Base-by-base conservation (phyloP, 2,329 filamentous ascomycete genomes). In the Clathrospora elynae region DNA sequence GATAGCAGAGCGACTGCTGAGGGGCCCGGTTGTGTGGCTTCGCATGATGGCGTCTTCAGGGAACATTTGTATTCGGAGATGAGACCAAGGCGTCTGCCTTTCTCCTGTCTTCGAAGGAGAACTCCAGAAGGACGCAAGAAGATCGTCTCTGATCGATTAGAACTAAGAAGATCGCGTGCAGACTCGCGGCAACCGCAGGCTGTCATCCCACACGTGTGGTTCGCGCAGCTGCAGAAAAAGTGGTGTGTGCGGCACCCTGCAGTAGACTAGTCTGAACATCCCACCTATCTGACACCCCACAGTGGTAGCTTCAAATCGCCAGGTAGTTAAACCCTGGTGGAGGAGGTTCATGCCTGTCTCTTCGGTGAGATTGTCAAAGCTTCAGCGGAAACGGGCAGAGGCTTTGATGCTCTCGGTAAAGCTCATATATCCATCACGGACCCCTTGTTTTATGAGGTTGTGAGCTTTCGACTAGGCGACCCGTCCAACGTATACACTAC, bases 231-330 rank as follows among this genome's bases (percentile, higher is more conserved):
- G 35, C 44, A 48, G 36, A 23, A 44, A 33, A 24, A 25, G 28
- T n/a, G n/a, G n/a, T 30, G 53, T 49, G 38, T 49, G 30, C 30
- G 37, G 42, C 23, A 40, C 58, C 57, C 51, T 62, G 51, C 55
- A 42, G 43, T 39, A 17, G 22, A 39, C 47, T 49, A 47, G 50
- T 46, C 36, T 44, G 46, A 39, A 35, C 43, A 25, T 39, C 51
- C 34, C 49, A 50, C 50, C 41, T 64, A 61, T 62, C 58, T 59
- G 46, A 53, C 59, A 60, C 57, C 61, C 62, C 62, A 60, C 61
- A 51, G 42, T 38, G 25, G 46, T 54, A 60, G 53, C 54, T 56
- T 56, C 51, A 23, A 23, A 6, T 23, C 20, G 20, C 20, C 10
- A 23, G 20, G 10, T 23, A 23, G 20, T 23, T 23, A 23, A 23